Percentiles rank a stretch among this genome's conserved stretches.
Evolutionary conservation across 78 protist species (phyloP).

Genomic region (Isochrysis galbana): DNA sequence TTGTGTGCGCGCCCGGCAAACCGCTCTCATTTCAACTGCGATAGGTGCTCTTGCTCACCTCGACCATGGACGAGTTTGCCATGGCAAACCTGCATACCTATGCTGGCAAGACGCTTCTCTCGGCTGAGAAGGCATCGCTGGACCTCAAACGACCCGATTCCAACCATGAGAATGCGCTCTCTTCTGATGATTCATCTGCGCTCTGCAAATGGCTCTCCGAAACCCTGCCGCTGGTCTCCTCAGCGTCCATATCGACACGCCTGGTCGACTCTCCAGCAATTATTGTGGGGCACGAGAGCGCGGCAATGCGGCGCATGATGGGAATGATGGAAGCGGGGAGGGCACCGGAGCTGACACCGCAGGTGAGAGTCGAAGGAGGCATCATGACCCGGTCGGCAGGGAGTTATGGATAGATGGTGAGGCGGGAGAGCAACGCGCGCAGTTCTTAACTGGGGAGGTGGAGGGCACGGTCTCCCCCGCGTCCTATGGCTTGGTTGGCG

Average conservation of each 20-base stretch:
- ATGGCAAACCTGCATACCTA: conserved; percentile 59
- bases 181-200: background rate
- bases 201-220: background rate
- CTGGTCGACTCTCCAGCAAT: conserved; percentile 43
- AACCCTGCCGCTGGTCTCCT: background rate
- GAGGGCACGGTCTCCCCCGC: too few species aligned
- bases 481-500: too few species aligned
- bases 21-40: background rate
- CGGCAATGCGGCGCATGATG: conserved; percentile 71
- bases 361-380: too few species aligned
- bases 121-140: conserved; percentile 56
- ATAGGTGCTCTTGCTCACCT: conserved; percentile 70
- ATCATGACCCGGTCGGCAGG: too few species aligned
- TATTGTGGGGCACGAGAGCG: conserved; percentile 37
- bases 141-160: conserved; percentile 39
- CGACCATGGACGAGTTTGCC: conserved; percentile 81
- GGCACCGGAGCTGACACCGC: background rate
- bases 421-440: too few species aligned
- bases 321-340: conserved; percentile 25
- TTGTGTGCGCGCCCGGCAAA: background rate
- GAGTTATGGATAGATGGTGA: too few species aligned
- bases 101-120: conserved; percentile 59
- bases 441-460: too few species aligned
- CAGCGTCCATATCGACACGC: background rate
- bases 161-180: conserved; percentile 41